phyloP scores from a whole-genome alignment of 169 alveolate species.

The Ophryocystis elektroscirrha region DNA sequence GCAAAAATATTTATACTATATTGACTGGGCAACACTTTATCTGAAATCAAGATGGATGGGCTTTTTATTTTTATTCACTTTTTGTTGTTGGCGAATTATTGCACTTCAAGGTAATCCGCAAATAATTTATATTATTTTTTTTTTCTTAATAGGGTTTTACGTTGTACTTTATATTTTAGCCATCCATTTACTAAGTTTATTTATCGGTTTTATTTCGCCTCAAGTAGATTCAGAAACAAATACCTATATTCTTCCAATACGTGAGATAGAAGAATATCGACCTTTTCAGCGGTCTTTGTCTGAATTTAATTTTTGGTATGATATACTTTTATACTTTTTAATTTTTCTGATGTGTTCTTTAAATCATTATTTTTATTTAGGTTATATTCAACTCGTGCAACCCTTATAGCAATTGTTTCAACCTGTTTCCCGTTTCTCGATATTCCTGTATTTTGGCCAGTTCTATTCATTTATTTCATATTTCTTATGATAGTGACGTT shows the following conservation, averaged over 20 bases:
- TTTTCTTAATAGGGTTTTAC: constrained; percentile 30
- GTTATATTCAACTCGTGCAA: constrained; percentile 2
- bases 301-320: constrained; percentile 50
- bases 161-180: constrained; percentile 50
- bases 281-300: constrained; percentile 50
- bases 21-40: too few relatives aligned
- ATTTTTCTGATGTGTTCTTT: not conserved
- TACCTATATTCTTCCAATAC: constrained; percentile 45
- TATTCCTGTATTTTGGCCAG: constrained; percentile 61
- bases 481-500: constrained; percentile 44
- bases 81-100: too few relatives aligned
- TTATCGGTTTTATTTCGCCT: constrained; percentile 55
- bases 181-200: constrained; percentile 41
- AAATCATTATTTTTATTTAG: not conserved
- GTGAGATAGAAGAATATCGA: constrained; percentile 36
- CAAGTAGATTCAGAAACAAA: constrained; percentile 51
- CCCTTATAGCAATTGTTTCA: constrained; percentile 1
- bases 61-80: too few relatives aligned
- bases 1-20: too few relatives aligned
- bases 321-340: constrained; percentile 19
- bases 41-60: too few relatives aligned
- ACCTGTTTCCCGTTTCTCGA: constrained; percentile 29
- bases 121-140: not conserved
- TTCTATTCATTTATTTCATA: constrained; percentile 45
- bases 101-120: too few relatives aligned